Percentiles rank a stretch among this genome's conserved stretches.
These are phyloP conservation scores for Elsinoe perseae DNA, from an alignment of 2,329 filamentous ascomycete genomes.

Conservation along the genomic window DNA sequence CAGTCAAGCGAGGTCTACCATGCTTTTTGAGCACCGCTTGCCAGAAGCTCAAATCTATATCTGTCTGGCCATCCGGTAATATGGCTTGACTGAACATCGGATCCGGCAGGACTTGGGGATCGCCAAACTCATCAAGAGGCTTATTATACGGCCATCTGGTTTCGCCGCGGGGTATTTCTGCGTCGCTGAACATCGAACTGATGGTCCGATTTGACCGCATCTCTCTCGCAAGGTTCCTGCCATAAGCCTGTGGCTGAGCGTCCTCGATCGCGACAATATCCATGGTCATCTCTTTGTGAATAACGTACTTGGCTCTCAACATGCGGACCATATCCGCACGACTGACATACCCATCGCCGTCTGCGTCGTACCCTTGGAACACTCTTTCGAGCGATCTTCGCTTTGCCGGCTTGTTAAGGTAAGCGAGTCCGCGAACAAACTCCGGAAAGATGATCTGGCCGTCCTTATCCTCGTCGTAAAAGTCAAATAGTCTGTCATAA, in stretches of 20 bases:
- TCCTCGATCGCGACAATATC: conserved; percentile 72
- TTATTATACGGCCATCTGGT: conserved; percentile 28
- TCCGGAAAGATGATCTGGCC: conserved; percentile 87
- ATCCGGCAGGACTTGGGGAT: conserved; percentile 22
- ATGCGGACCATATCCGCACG: conserved; percentile 83
- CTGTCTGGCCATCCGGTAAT: conserved; percentile 33
- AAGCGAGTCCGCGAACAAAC: conserved; percentile 74
- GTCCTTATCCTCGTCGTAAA: conserved; percentile 88
- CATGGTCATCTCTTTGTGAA: conserved; percentile 81
- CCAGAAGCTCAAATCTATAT: conserved; percentile 22
- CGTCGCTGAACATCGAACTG: conserved; percentile 38
- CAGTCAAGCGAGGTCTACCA: neutral
- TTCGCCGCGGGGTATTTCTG: conserved; percentile 28
- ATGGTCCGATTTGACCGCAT: conserved; percentile 40
- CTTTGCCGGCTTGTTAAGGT: conserved; percentile 49
- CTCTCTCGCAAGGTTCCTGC: conserved; percentile 26
- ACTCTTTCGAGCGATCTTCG: conserved; percentile 63
- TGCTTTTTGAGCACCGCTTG: conserved; percentile 9
- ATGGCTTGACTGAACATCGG: conserved; percentile 11
- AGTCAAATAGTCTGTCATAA: conserved; percentile 92
- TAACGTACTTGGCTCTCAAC: conserved; percentile 84
- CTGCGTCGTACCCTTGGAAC: conserved; percentile 85
- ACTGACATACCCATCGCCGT: conserved; percentile 76
- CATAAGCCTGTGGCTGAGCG: conserved; percentile 44
- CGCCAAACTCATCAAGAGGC: conserved; percentile 26